Base-by-base conservation (phyloP, 1,139 yeast species). In the Spathaspora sp. region DNA sequence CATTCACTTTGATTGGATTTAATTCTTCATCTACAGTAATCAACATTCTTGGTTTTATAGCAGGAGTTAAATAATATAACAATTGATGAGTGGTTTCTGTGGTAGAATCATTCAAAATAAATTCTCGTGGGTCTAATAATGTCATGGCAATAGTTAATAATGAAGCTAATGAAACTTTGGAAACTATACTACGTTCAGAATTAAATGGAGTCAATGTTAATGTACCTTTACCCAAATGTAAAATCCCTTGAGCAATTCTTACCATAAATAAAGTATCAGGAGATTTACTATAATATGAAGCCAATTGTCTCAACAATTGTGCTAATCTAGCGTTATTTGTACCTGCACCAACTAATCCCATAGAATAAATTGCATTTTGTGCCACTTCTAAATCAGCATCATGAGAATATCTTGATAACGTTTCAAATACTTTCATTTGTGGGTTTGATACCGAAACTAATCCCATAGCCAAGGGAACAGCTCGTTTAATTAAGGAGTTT, bases 281-380 rank as follows among this genome's bases (percentile, higher is more conserved):
- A 47, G 95, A 95, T 61, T 93, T 88, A 50, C 88, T 80, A 64
- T 95, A 95, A 67, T 95, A 95, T 46, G 89, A 84, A 1, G 99
- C 98, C 59, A 95, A 78, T 67, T 93, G 98, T 66, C 99, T 82
- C 60, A 95, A 78, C 55, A 95, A 76, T 72, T 93, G 99, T 2
- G 98, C 98, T 56, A 95, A 78, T 72, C 99, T 86, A 7, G 99
- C 99, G 64, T 95, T 95, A 69, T 93, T 91, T 36, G 99, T 95
- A 70, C 99, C 99, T 25, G 97, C 95, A 62, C 99, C 99, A 55
- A 93, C 96, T 53, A 95, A 72, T 48, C 99, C 99, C 99, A 95
- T 91, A 39, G 97, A 84, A 61, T 89, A 91, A 52, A 93, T 91
- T 25, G 99, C 91, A 63, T 91, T 95, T 65, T 86, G 86, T 4